Base-by-base conservation (phyloP, 2,329 filamentous ascomycete genomes). In the Trichoderma sp. region DNA sequence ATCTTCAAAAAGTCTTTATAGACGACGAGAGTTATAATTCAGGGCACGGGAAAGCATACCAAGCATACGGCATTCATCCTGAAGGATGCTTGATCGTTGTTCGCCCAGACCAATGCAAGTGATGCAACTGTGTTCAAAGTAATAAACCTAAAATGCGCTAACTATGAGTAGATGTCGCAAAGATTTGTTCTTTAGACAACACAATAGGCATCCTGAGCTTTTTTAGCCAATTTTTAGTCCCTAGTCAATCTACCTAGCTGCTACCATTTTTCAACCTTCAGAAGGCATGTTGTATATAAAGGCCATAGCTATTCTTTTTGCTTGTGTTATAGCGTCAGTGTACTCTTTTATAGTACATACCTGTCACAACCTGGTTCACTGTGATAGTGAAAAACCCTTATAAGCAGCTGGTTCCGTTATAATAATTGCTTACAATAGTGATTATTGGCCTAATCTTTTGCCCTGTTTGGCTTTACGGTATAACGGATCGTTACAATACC, bases 61-160 rank as follows among this genome's bases (percentile, higher is more conserved):
- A 49, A 21, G 26, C 58, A 6, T 60, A 60, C 39, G 58, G 39
- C 39, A 34, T 60, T 60, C 58, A 32, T 24, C 26, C 58, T 24
- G 11, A 60, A n/a, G 58, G 58, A 3, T 60, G 58, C n/a, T 24
- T 60, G 58, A 49, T 60, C n/a, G 10, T 60, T 14, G 28, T 60
- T 60, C 58, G 58, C 18, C 58, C 58, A 32, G 58, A 60, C 26
- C 58, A 60, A 60, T 60, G 58, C 46, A 49, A 49, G 58, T 46
- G 13, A 28, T 32, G 6, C 14, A 46, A 59, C 6, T 21, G 3
- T 49, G 5, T 7, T 32, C n/a, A 28, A 2, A 11, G 5, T 14
- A 16, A 28, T 16, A 14, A 14, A 14, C 26, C 28, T 28, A 5
- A 54, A 28, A 54, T 30, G 26, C 16, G 14, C 58, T 60, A 26